These are phyloP conservation scores for Neofusicoccum umdonicola DNA, from an alignment of 2,329 filamentous ascomycete genomes.

Conservation along the genomic window DNA sequence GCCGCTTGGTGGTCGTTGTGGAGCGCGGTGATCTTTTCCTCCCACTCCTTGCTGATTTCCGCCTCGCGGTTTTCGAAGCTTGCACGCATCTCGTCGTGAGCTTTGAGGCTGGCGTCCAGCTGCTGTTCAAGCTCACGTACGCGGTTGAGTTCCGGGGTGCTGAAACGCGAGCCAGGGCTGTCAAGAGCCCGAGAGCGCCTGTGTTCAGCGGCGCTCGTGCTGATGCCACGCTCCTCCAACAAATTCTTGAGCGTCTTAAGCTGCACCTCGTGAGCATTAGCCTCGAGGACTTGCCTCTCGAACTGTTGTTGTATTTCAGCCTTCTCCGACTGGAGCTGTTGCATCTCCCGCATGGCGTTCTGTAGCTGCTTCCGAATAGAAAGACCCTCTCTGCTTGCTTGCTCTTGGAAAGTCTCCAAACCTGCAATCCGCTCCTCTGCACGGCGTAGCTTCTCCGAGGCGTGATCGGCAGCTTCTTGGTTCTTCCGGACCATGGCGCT, in stretches of 20 bases:
- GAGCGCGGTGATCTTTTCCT: constrained; percentile 88
- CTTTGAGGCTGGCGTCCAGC: constrained; percentile 70
- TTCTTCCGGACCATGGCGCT: constrained; percentile 82
- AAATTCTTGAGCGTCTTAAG: constrained; percentile 92
- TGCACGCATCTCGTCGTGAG: constrained; percentile 81
- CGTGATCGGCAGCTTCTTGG: constrained; percentile 80
- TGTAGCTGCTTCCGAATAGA: constrained; percentile 88
- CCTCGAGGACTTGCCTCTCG: constrained; percentile 83
- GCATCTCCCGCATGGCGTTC: constrained; percentile 75
- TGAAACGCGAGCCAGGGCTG: constrained; percentile 70
- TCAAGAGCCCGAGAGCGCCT: constrained; percentile 70
- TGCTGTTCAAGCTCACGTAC: constrained; percentile 86
- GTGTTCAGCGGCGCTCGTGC: constrained; percentile 63
- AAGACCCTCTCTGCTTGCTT: constrained; percentile 89
- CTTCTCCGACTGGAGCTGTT: constrained; percentile 76
- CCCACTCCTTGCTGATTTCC: constrained; percentile 83
- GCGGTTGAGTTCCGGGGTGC: constrained; percentile 74
- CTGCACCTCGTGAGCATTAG: constrained; percentile 90
- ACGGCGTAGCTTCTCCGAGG: constrained; percentile 82
- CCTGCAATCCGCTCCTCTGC: constrained; percentile 97
- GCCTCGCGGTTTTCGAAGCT: constrained; percentile 76
- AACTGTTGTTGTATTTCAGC: constrained; percentile 79
- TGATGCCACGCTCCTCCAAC: constrained; percentile 78
- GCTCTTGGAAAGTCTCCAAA: constrained; percentile 94
- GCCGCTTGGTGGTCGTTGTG: constrained; percentile 98